Evolutionary conservation across 208 protist species (phyloP).

Genomic region (Trypanosoma grayi): DNA sequence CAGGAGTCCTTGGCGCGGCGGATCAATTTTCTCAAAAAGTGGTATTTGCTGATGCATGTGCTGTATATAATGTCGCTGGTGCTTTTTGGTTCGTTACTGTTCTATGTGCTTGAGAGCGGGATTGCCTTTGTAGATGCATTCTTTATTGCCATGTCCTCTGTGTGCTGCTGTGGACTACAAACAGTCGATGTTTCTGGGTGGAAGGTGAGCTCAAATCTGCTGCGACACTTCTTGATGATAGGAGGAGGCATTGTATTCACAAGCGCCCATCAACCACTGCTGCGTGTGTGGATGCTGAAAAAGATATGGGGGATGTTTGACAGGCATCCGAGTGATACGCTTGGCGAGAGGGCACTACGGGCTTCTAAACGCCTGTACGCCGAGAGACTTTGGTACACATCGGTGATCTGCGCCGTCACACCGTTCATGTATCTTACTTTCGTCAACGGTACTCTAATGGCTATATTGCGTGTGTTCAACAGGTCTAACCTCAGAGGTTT

Average conservation of each 20-base stretch:
- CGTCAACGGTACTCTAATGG: conserved; percentile 39
- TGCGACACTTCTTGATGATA: conserved; percentile 61
- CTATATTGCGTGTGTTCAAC: conserved; percentile 41
- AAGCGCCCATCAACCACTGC: conserved; percentile 58
- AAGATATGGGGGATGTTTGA: conserved; percentile 43
- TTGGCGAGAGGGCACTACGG: conserved; percentile 38
- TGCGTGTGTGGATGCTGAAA: conserved; percentile 62
- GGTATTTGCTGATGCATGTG: conserved; percentile 62
- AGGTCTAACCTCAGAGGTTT: conserved; percentile 31
- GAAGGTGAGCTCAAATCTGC: conserved; percentile 27
- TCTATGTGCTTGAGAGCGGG: conserved; percentile 29
- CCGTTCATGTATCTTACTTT: conserved; percentile 46
- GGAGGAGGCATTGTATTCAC: conserved; percentile 65
- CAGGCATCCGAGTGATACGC: conserved; percentile 32
- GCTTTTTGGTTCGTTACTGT: conserved; percentile 27
- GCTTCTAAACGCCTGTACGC: conserved; percentile 36
- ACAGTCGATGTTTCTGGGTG: conserved; percentile 61
- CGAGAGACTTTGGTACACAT: conserved; percentile 45
- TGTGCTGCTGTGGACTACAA: conserved; percentile 74
- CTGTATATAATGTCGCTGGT: conserved; percentile 41
- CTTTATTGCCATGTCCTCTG: conserved; percentile 64
- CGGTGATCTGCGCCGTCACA: conserved; percentile 44
- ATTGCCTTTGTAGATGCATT: conserved; percentile 44
- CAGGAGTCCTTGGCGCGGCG: conserved; percentile 35
- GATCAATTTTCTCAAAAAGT: conserved; percentile 69